Evolutionary conservation across 140 eudicot species (phyloP).

Genomic region (Stevia rebaudiana): DNA sequence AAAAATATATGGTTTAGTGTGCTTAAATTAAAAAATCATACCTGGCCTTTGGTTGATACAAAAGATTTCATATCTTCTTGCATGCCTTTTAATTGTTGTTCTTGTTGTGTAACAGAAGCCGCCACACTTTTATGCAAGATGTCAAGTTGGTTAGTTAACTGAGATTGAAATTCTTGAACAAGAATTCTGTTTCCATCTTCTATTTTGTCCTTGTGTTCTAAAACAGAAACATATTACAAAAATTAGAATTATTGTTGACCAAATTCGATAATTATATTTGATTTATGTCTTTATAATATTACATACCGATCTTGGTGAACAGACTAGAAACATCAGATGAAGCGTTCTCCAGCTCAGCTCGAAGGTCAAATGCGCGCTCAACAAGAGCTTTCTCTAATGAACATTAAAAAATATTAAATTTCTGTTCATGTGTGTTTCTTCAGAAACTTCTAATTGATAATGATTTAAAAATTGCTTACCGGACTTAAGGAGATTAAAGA

Average conservation of each 20-base stretch:
- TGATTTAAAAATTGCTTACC: slow-evolving; percentile 39
- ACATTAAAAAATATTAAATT: neutral
- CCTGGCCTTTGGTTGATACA: slow-evolving; percentile 86
- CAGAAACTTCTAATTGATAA: neutral
- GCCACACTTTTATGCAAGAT: slow-evolving; percentile 79
- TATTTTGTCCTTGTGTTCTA: slow-evolving; percentile 95
- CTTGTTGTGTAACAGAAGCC: slow-evolving; percentile 83
- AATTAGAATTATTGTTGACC: neutral
- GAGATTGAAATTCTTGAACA: slow-evolving; percentile 69
- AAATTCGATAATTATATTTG: neutral
- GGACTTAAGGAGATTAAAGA: slow-evolving; percentile 79
- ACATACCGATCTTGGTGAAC: slow-evolving; percentile 58
- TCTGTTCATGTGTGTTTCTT: neutral
- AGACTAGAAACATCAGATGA: slow-evolving; percentile 85
- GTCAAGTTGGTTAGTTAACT: slow-evolving; percentile 75
- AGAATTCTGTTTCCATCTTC: slow-evolving; percentile 86
- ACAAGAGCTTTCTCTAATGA: slow-evolving; percentile 58
- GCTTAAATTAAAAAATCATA: slow-evolving; percentile 15
- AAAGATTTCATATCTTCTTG: slow-evolving; percentile 96
- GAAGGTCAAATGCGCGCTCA: slow-evolving; percentile 92
- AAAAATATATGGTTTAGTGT: neutral
- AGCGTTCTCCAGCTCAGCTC: slow-evolving; percentile 81
- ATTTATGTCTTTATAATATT: no score
- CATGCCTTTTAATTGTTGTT: slow-evolving; percentile 76
- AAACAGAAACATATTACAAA: slow-evolving; percentile 5